phyloP scores from a whole-genome alignment of 768 basidiomycete genomes.

The Leccinum variicolor region DNA sequence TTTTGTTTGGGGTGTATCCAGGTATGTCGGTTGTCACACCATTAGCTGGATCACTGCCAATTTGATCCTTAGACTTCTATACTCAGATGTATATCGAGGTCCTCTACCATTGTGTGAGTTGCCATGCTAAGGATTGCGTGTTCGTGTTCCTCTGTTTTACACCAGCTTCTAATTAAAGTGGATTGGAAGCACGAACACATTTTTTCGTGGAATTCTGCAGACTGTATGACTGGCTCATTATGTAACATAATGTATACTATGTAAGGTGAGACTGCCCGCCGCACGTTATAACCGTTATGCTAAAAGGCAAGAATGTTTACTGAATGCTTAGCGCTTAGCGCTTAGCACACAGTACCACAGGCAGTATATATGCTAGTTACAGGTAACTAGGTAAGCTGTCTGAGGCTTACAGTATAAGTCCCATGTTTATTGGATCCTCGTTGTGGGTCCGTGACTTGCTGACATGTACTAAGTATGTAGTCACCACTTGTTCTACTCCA shows the following conservation, averaged over 20 bases:
- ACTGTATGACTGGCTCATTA: constrained; percentile 51
- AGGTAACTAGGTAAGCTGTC: too few relatives aligned
- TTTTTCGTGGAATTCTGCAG: constrained; percentile 43
- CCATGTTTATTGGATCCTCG: too few relatives aligned
- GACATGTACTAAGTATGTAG: constrained; percentile 7
- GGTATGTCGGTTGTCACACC: constrained; percentile 15
- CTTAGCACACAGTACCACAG: too few relatives aligned
- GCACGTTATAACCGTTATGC: too few relatives aligned
- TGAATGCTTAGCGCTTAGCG: too few relatives aligned
- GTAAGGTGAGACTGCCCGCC: too few relatives aligned
- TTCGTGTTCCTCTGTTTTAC: neutral
- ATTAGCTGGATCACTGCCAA: neutral
- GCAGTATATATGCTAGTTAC: too few relatives aligned
- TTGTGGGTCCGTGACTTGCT: constrained; percentile 34
- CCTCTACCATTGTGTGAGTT: constrained; percentile 39
- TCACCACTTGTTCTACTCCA: constrained; percentile 28
- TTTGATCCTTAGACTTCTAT: constrained; percentile 35
- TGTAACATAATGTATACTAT: too few relatives aligned
- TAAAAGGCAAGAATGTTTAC: too few relatives aligned
- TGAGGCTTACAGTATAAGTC: too few relatives aligned
- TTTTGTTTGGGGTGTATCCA: constrained; percentile 43
- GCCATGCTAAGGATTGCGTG: neutral
- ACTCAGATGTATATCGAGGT: constrained; percentile 32
- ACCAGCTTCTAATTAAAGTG: constrained; percentile 25
- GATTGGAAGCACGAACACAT: constrained; percentile 49